Conservation (phyloP, 2,329 filamentous ascomycete species). For the Dichotomopilus funicola region DNA sequence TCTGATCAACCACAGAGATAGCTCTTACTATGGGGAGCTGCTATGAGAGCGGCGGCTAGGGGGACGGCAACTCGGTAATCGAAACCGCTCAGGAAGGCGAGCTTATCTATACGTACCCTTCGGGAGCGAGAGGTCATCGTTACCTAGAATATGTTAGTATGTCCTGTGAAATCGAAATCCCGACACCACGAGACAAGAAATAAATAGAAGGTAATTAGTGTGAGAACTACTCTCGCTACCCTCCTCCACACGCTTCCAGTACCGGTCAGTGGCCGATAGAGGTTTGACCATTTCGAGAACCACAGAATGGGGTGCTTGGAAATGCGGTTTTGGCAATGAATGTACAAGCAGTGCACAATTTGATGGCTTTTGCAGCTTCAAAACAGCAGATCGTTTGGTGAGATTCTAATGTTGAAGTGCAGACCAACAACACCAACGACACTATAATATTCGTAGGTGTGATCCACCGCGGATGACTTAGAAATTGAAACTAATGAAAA, state of each 20-base stretch:
- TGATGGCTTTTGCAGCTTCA: no score
- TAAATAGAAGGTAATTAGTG: not conserved
- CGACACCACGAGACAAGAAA: not conserved
- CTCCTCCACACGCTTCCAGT: slow-evolving; percentile 3
- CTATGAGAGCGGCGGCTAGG: slow-evolving; percentile 2
- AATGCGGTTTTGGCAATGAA: no score
- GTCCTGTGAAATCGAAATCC: not conserved
- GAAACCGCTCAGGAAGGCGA: not conserved
- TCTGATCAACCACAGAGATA: not conserved
- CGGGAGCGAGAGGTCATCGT: slow-evolving; percentile 57
- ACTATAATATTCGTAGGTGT: no score
- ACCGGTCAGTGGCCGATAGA: not conserved
- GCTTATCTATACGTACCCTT: slow-evolving; percentile 44
- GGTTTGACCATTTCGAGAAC: no score
- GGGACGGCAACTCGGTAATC: not conserved
- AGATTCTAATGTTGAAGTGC: no score
- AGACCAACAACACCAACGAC: no score
- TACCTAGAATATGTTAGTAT: slow-evolving; percentile 41
- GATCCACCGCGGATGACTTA: no score
- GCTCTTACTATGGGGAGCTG: not conserved
- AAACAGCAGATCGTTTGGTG: no score
- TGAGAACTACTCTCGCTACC: not conserved
- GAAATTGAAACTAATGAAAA: not conserved
- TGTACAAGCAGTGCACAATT: no score
- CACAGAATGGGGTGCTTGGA: no score